Conservation (phyloP, 306 rosid species). For the Ormosia emarginata region DNA sequence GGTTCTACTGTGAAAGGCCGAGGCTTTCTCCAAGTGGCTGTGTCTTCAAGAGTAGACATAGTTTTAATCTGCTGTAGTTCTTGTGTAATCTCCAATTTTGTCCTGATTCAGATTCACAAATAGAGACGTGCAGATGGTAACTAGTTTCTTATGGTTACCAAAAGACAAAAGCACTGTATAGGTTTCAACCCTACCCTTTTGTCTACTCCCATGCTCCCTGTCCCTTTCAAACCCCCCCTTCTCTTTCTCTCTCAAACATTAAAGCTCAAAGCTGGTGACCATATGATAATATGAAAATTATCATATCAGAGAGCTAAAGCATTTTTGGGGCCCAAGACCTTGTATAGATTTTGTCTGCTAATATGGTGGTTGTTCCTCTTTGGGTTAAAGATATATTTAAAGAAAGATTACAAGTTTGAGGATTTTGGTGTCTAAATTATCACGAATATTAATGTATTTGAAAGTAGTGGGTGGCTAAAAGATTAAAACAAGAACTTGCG, state of each 20-base stretch:
- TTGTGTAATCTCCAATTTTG: slow-evolving; percentile 27
- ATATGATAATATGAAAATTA: slow-evolving; percentile 17
- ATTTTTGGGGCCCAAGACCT: not conserved
- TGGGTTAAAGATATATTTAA: slow-evolving; percentile 17
- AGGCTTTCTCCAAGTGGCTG: slow-evolving; percentile 28
- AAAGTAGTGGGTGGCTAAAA: slow-evolving; percentile 26
- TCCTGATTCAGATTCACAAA: slow-evolving; percentile 26
- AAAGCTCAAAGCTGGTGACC: not conserved
- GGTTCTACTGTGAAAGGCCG: slow-evolving; percentile 20
- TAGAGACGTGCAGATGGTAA: slow-evolving; percentile 26
- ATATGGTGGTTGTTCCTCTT: slow-evolving; percentile 4
- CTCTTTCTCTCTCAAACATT: not conserved
- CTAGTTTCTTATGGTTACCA: slow-evolving; percentile 32
- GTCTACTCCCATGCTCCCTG: no score
- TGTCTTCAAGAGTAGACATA: slow-evolving; percentile 32
- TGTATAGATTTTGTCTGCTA: not conserved
- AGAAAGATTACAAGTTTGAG: not conserved
- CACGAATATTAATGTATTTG: slow-evolving; percentile 25
- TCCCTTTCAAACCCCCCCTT: no score
- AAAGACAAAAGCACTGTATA: slow-evolving; percentile 37
- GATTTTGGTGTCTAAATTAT: slow-evolving; percentile 29
- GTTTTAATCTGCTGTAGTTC: slow-evolving; percentile 16
- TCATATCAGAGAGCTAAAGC: not conserved
- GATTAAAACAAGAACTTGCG: slow-evolving; percentile 1
- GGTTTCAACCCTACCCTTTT: no score